A percentile compares a stretch with the other conserved stretches of the same genome.
Conservation (phyloP, 805 yeast genomes). For the Yarrowia osloensis region DNA sequence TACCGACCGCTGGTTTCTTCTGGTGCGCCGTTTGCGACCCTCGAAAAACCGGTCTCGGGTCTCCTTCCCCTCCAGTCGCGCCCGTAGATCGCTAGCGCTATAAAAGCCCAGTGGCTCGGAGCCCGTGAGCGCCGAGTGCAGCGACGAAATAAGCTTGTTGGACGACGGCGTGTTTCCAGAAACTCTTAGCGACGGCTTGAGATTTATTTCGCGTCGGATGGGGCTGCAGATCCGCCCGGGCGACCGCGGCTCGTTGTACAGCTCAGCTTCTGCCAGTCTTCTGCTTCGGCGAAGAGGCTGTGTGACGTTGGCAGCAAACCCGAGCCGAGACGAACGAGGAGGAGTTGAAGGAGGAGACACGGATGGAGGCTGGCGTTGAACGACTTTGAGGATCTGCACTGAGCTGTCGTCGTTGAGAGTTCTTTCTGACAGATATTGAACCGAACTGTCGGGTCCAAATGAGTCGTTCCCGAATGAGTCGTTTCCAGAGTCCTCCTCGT, state of each 20-base stretch:
- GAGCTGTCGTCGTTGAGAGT: background rate
- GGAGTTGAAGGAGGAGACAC: background rate
- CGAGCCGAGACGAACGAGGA: background rate
- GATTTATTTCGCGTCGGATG: background rate
- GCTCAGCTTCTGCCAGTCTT: background rate
- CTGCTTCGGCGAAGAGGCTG: background rate
- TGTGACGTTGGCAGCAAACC: slow-evolving; percentile 7
- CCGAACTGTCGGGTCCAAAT: background rate
- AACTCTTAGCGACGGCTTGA: background rate
- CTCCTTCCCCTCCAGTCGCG: background rate
- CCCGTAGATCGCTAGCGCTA: background rate
- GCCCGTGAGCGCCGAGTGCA: background rate
- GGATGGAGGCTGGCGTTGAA: background rate
- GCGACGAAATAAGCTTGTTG: background rate
- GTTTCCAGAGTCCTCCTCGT: background rate
- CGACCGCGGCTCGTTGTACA: background rate
- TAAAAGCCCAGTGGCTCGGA: background rate
- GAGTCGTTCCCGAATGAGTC: background rate
- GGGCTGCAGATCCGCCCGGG: slow-evolving; percentile 1
- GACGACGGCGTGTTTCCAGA: background rate
- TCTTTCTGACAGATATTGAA: background rate
- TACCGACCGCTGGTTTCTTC: background rate
- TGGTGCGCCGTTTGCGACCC: background rate
- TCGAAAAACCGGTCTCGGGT: background rate
- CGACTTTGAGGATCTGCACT: background rate